Conservation (phyloP, 768 basidiomycete genomes). For the Pleurotus salmoneostramineus region DNA sequence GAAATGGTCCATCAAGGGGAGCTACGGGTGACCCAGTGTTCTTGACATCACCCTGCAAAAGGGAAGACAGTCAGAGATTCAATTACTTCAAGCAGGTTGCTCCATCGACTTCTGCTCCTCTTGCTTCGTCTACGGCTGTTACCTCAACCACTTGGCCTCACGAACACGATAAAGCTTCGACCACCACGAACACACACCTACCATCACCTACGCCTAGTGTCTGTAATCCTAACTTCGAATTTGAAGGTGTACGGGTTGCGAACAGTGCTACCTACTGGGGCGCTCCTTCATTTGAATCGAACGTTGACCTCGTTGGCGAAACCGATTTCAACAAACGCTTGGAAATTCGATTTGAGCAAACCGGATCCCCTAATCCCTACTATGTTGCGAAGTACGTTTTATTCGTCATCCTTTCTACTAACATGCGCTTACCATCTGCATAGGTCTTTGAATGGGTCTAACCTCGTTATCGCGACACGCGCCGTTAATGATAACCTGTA, state of each 20-base stretch:
- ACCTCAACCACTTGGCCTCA: neutral
- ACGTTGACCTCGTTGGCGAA: conserved; percentile 1
- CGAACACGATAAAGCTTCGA: neutral
- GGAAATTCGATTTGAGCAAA: conserved; percentile 6
- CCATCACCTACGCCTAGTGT: neutral
- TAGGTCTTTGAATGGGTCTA: conserved; percentile 2
- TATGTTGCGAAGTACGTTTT: conserved; percentile 1
- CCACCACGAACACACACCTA: neutral
- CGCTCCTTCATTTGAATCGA: neutral
- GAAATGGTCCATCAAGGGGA: neutral
- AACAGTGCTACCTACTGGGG: conserved; percentile 5
- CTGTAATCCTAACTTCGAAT: conserved; percentile 5
- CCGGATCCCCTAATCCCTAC: conserved; percentile 2
- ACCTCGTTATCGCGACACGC: neutral
- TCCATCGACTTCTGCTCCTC: neutral
- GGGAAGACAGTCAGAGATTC: conserved; percentile 3
- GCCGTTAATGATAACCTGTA: conserved; percentile 1
- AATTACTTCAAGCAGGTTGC: conserved; percentile 2
- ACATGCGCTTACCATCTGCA: neutral
- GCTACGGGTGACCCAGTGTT: neutral
- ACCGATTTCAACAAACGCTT: conserved; percentile 1
- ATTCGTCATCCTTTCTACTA: neutral
- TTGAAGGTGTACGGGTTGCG: conserved; percentile 2
- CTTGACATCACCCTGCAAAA: neutral
- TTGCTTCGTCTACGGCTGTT: neutral